A percentile compares a stretch with the other conserved stretches of the same genome.
These are phyloP conservation scores for Bruguiera gymnorhiza DNA, from an alignment of 345 rosid species.

Conservation along the genomic window DNA sequence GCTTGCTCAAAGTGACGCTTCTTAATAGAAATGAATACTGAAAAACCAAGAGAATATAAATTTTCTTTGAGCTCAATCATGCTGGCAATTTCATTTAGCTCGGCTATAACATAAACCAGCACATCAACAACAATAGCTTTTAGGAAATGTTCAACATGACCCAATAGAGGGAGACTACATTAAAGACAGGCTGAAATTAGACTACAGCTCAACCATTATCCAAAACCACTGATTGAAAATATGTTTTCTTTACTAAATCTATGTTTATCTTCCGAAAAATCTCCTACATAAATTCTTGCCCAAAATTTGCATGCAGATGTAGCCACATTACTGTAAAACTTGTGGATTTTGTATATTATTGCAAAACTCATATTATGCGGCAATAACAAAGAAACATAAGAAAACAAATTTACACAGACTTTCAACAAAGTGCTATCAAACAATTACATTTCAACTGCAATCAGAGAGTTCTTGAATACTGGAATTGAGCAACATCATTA, in stretches of 20 bases:
- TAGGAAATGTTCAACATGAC: background rate
- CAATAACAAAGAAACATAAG: background rate
- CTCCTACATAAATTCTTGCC: background rate
- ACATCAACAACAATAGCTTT: background rate
- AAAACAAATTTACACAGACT: no score
- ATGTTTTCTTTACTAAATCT: background rate
- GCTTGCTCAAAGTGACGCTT: constrained; percentile 81
- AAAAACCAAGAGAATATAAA: constrained; percentile 20
- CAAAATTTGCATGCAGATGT: background rate
- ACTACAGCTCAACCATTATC: background rate
- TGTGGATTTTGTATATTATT: background rate
- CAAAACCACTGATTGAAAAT: background rate
- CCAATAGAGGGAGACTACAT: background rate
- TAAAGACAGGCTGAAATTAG: background rate
- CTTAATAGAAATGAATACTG: constrained; percentile 59
- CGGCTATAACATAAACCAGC: background rate
- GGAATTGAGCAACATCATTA: background rate
- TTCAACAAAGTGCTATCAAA: background rate
- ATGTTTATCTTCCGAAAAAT: background rate
- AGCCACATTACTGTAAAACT: background rate
- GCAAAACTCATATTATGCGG: background rate
- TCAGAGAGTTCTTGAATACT: background rate
- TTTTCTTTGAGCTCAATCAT: background rate
- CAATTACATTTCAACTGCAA: background rate
- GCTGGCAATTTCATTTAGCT: background rate